A percentile compares a stretch with the other conserved stretches of the same genome.
Conservation (phyloP, 2,329 filamentous ascomycete genomes). For the Trichoderma sp. region DNA sequence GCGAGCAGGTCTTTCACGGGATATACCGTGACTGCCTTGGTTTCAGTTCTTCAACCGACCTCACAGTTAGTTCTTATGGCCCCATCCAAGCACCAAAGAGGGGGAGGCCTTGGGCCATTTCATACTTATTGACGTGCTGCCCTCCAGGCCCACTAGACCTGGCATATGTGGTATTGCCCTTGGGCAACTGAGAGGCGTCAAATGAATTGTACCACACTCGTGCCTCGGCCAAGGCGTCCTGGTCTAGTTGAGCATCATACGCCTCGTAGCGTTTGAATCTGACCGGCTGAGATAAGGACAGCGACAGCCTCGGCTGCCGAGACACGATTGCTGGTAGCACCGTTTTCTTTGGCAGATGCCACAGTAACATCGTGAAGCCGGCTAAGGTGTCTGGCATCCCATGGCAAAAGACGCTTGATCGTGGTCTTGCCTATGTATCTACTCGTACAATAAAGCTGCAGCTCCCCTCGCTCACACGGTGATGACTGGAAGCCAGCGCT, state of each 20-base stretch:
- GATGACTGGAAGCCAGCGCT: background rate
- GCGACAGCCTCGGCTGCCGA: background rate
- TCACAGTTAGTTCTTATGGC: slow-evolving; percentile 44
- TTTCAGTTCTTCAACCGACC: slow-evolving; percentile 50
- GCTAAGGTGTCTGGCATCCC: background rate
- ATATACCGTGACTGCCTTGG: slow-evolving; percentile 57
- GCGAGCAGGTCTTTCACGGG: slow-evolving; percentile 46
- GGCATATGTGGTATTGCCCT: slow-evolving; percentile 52
- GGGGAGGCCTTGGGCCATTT: background rate
- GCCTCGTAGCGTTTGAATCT: slow-evolving; percentile 44
- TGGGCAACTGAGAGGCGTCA: slow-evolving; percentile 44
- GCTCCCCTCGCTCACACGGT: background rate
- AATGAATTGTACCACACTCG: slow-evolving; percentile 52
- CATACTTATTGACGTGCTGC: slow-evolving; percentile 62
- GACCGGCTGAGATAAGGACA: background rate
- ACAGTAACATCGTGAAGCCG: background rate
- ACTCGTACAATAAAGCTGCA: background rate
- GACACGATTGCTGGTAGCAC: background rate
- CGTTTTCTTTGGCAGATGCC: slow-evolving; percentile 1
- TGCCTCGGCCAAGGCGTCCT: slow-evolving; percentile 50
- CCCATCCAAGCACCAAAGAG: background rate
- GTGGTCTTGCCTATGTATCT: background rate
- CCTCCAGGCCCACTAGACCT: slow-evolving; percentile 61
- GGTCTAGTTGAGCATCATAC: slow-evolving; percentile 50
- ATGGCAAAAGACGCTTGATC: background rate